phyloP scores from a whole-genome alignment of 139 green algal species.

The Astrephomene gubernaculifera region DNA sequence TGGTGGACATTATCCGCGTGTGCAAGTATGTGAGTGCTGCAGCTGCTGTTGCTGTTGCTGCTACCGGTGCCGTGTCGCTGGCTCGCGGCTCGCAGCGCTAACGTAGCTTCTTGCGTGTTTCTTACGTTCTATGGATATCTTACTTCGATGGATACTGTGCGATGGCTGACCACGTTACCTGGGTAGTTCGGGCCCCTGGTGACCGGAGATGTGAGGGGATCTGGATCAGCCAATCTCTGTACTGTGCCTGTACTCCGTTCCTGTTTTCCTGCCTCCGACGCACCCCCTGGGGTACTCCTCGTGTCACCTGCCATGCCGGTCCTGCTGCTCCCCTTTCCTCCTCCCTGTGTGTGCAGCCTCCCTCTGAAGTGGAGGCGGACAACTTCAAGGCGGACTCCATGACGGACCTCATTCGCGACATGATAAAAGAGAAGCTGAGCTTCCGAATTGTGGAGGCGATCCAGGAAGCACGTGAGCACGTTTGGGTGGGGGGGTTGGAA shows the following conservation, averaged over 20 bases:
- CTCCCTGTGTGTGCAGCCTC: not conserved
- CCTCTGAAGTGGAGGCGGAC: not conserved
- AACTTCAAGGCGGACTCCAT: conserved; percentile 31
- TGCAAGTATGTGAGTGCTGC: not conserved
- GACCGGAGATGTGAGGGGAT: not conserved
- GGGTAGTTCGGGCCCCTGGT: too few relatives aligned
- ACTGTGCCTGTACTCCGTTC: not conserved
- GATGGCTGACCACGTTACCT: too few relatives aligned
- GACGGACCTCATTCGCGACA: conserved; percentile 30
- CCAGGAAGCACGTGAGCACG: conserved; percentile 14
- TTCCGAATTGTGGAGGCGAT: conserved; percentile 34
- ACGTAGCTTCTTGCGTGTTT: not conserved
- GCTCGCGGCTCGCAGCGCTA: not conserved
- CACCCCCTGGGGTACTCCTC: not conserved
- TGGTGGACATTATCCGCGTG: not conserved
- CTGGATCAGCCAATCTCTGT: not conserved
- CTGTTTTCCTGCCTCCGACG: not conserved
- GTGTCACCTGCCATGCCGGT: not conserved
- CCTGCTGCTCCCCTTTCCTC: not conserved
- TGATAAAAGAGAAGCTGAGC: conserved; percentile 29
- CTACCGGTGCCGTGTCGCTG: not conserved
- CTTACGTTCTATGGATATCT: not conserved
- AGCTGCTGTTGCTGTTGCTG: not conserved
- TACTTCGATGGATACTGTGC: too few relatives aligned
- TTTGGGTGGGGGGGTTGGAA: not conserved